A percentile compares a stretch with the other conserved stretches of the same genome.
Conservation (phyloP, 2,329 filamentous ascomycete genomes). For the Blastomyces parvus region DNA sequence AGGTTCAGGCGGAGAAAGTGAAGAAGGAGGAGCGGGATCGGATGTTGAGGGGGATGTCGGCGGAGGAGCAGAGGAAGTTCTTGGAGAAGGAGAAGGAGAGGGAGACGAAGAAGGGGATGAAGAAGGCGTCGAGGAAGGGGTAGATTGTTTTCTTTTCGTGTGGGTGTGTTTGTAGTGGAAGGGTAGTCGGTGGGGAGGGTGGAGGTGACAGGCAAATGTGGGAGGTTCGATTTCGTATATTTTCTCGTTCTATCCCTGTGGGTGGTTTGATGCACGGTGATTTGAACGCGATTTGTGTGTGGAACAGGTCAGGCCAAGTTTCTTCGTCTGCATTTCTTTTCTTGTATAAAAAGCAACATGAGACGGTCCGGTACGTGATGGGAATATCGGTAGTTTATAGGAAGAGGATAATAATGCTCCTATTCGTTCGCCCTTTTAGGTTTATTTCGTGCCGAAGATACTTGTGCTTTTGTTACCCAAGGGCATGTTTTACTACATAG, state of each 20-base stretch:
- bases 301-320: too few relatives aligned
- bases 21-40: conserved; percentile 87
- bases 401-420: not conserved
- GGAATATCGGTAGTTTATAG: not conserved
- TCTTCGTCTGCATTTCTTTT: not conserved
- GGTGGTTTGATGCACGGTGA: not conserved
- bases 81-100: conserved; percentile 72
- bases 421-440: too few relatives aligned
- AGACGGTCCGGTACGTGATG: not conserved
- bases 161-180: too few relatives aligned
- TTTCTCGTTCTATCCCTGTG: not conserved
- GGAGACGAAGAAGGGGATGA: conserved; percentile 54
- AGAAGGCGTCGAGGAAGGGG: conserved; percentile 51
- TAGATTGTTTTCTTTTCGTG: conserved; percentile 18
- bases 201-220: too few relatives aligned
- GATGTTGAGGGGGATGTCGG: conserved; percentile 64
- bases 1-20: conserved; percentile 45
- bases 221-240: too few relatives aligned
- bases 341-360: not conserved
- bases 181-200: not conserved
- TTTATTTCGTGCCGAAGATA: too few relatives aligned
- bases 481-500: too few relatives aligned
- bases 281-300: not conserved
- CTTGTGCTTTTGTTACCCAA: too few relatives aligned
- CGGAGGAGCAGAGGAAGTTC: conserved; percentile 78